Percentiles rank a stretch among this genome's conserved stretches.
phyloP scores from a whole-genome alignment of 2,329 filamentous ascomycete genomes.

The Stagonosporopsis rhizophila region DNA sequence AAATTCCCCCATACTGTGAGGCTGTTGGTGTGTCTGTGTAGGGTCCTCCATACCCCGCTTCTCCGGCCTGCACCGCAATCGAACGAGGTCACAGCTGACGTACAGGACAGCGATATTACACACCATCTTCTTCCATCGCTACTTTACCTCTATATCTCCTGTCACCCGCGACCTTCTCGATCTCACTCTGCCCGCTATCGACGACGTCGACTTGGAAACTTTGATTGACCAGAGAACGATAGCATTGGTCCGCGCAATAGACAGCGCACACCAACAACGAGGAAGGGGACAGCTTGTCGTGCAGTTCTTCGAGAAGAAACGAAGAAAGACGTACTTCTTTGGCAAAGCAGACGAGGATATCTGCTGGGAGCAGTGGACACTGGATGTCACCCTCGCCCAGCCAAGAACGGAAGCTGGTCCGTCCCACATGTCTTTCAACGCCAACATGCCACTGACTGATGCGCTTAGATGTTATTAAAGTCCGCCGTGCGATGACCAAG shows the following conservation, averaged over 20 bases:
- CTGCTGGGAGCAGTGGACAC: constrained; percentile 95
- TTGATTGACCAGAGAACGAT: constrained; percentile 89
- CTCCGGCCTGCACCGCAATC: constrained; percentile 11
- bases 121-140: constrained; percentile 98
- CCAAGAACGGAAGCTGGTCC: constrained; percentile 86
- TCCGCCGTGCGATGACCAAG: constrained; percentile 88
- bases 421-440: constrained; percentile 32
- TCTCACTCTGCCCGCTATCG: constrained; percentile 85
- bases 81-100: constrained; percentile 18
- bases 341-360: constrained; percentile 86
- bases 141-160: constrained; percentile 86
- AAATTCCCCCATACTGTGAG: constrained; percentile 18
- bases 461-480: constrained; percentile 80
- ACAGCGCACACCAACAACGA: constrained; percentile 63
- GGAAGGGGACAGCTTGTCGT: constrained; percentile 81
- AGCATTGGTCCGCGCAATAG: constrained; percentile 76
- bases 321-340: constrained; percentile 77
- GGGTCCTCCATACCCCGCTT: neutral
- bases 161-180: constrained; percentile 88
- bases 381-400: constrained; percentile 91
- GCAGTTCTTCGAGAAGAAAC: constrained; percentile 93
- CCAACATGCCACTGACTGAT: constrained; percentile 4
- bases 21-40: constrained; percentile 3
- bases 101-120: constrained; percentile 77
- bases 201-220: constrained; percentile 89